Evolutionary conservation across 2,329 filamentous ascomycete genomes (phyloP).

Genomic region (Pseudopyrenochaeta lycopersici): DNA sequence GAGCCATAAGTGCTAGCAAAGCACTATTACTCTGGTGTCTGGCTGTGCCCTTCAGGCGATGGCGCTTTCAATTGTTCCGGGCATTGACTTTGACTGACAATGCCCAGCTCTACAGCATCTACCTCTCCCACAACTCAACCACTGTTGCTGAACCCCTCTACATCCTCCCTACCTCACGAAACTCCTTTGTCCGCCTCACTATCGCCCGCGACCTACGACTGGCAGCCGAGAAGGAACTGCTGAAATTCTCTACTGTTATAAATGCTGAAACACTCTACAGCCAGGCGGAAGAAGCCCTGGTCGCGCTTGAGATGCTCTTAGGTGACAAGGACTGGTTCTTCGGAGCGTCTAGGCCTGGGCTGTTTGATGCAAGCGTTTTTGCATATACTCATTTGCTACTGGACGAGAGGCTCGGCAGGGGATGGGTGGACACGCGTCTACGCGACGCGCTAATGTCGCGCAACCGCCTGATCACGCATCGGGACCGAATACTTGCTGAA

Average conservation of each 20-base stretch:
- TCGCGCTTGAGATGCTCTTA: conserved; percentile 68
- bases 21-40: no score
- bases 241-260: conserved; percentile 68
- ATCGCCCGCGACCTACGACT: conserved; percentile 72
- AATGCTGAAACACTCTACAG: conserved; percentile 66
- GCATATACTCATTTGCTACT: conserved; percentile 86
- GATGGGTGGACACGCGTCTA: conserved; percentile 72
- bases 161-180: conserved; percentile 68
- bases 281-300: conserved; percentile 70
- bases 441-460: conserved; percentile 64
- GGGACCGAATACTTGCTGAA: conserved; percentile 62
- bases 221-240: conserved; percentile 78
- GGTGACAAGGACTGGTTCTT: conserved; percentile 70
- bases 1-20: no score
- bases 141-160: conserved; percentile 76
- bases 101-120: conserved; percentile 76
- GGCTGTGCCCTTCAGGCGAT: no score
- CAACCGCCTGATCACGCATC: conserved; percentile 71
- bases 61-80: neutral
- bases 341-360: conserved; percentile 64
- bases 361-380: conserved; percentile 91
- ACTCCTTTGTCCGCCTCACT: conserved; percentile 68
- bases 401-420: conserved; percentile 63
- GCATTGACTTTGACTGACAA: conserved; percentile 7
- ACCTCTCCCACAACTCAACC: conserved; percentile 75